Evolutionary conservation across 495 filamentous ascomycete genomes (phyloP), one percentile per base, ranked within the genome.

Genomic region (Choiromyces venosus): DNA sequence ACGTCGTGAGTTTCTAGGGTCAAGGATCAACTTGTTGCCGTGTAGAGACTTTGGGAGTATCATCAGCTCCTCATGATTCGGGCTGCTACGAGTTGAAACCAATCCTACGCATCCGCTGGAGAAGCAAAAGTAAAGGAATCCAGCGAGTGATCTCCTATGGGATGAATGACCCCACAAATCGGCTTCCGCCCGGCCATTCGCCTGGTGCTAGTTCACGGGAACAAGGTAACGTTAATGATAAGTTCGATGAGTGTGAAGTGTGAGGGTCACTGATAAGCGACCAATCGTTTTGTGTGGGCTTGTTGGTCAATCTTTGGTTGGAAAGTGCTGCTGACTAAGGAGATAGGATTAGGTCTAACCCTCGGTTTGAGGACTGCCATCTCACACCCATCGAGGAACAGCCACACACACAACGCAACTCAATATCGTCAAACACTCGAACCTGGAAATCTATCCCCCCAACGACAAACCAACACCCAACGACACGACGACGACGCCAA

Each of bases 401-500:
- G 52, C 46, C 46, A n/a, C 46, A 33, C 46, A 29, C 52, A 61
- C 52, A 61, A 33, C 52, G 12, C 25, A 4, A 61, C 52, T 18
- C 52, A 6, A 61, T 33, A 76, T 72, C 78, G 67, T 66, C 78
- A 80, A 79, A 77, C 68, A 71, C 78, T 37, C 65, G 37, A 71
- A 73, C 56, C 75, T 66, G 33, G 74, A 64, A 77, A 77, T 70
- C 74, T 77, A 69, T 69, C 75, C 74, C 61, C 69, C 76, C 67
- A 71, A 69, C 76, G 76, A 78, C 56, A 78, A 78, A 68, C 74
- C 71, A 81, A 71, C 76, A 73, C 39, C 68, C 77, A 76, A 66
- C 71, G 46, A 61, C 66, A 65, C 37, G 68, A 38, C 74, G 68
- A 72, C 78, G 74, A 80, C 78, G 70, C 72, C 74, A 38, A 80